Percentiles rank a stretch among this genome's conserved stretches.
These are phyloP conservation scores for Luffa aegyptiaca DNA, from an alignment of 306 rosid species.

Conservation along the genomic window DNA sequence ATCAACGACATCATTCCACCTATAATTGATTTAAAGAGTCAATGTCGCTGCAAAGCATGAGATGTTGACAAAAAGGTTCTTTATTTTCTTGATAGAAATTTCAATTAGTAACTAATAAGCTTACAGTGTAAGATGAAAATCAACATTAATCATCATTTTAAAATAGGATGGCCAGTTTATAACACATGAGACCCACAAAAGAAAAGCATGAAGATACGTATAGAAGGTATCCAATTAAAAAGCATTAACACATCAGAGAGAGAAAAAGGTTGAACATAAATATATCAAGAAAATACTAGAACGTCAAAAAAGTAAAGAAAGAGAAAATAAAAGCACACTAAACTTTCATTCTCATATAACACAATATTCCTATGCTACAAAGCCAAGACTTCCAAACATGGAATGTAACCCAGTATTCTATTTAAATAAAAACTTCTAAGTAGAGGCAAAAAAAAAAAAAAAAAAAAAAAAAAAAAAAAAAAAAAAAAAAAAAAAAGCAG, in stretches of 20 bases:
- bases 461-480: too few species aligned
- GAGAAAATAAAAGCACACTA: not conserved
- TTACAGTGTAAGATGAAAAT: not conserved
- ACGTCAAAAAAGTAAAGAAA: not conserved
- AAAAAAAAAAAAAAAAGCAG: not conserved
- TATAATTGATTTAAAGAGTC: conserved; percentile 27
- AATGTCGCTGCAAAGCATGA: not conserved
- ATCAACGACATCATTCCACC: conserved; percentile 97
- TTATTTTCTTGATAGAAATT: not conserved
- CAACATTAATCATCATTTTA: not conserved
- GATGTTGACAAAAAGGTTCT: not conserved
- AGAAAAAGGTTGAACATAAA: not conserved
- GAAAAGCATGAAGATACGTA: not conserved
- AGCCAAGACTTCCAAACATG: not conserved
- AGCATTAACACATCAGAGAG: not conserved
- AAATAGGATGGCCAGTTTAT: not conserved
- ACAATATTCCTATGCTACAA: not conserved
- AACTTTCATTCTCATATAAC: not conserved
- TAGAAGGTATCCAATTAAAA: not conserved
- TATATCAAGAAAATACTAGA: not conserved
- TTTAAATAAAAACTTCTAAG: not conserved
- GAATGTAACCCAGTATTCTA: not conserved
- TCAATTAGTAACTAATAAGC: not conserved
- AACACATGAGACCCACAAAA: not conserved
- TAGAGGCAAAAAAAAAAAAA: not conserved